Percentiles rank a stretch among this genome's conserved stretches.
These are phyloP conservation scores for Phaeomoniella chlamydospora DNA, from an alignment of 2,329 filamentous ascomycete genomes.

Conservation along the genomic window DNA sequence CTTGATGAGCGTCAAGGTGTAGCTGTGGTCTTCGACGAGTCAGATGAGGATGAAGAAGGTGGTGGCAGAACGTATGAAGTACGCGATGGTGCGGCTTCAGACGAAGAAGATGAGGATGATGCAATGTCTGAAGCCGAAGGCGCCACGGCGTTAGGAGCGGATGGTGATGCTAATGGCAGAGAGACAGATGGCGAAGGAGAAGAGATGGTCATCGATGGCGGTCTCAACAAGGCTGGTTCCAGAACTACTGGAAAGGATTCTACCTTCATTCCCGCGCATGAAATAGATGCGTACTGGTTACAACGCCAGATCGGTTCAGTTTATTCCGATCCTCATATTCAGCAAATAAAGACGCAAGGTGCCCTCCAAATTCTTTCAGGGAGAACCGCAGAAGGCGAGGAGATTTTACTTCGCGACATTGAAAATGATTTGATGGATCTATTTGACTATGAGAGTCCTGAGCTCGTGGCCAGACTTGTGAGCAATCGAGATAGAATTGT, in stretches of 20 bases:
- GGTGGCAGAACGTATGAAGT: constrained; percentile 72
- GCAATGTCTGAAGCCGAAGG: constrained; percentile 36
- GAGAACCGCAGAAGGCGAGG: constrained; percentile 57
- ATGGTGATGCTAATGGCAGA: constrained; percentile 30
- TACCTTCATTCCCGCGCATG: constrained; percentile 60
- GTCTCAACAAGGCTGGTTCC: constrained; percentile 31
- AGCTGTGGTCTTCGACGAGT: constrained; percentile 90
- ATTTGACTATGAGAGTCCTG: constrained; percentile 93
- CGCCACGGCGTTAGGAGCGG: constrained; percentile 28
- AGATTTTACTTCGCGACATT: constrained; percentile 77
- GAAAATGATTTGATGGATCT: constrained; percentile 98
- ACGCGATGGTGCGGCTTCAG: constrained; percentile 57
- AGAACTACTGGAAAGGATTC: constrained; percentile 32
- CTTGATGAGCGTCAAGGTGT: constrained; percentile 93
- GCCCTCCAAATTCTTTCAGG: constrained; percentile 74
- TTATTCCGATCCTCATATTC: constrained; percentile 82
- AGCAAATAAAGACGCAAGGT: constrained; percentile 81
- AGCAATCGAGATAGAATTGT: constrained; percentile 87
- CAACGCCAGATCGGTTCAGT: constrained; percentile 80
- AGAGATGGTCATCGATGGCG: constrained; percentile 72
- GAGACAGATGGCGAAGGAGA: constrained; percentile 47
- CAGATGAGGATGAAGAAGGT: constrained; percentile 74
- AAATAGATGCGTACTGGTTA: constrained; percentile 95
- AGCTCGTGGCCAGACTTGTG: constrained; percentile 80
- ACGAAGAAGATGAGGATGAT: constrained; percentile 57